Percentiles rank a stretch among this genome's conserved stretches.
Conservation (phyloP, 192 early-diverging fungal species). For the Coemansia sp. region DNA sequence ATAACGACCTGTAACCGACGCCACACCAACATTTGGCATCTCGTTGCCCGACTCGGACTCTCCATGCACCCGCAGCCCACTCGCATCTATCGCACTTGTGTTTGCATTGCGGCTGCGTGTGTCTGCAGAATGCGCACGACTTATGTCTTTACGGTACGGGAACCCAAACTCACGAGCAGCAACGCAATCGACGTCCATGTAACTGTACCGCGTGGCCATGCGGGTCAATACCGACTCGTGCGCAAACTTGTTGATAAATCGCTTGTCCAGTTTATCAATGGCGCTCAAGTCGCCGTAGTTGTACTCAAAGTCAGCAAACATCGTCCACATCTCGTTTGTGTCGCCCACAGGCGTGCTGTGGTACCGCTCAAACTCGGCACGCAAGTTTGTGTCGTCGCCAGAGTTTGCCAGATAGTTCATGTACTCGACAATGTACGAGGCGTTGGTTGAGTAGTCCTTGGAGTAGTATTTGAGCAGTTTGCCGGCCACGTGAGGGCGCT, state of each 20-base stretch:
- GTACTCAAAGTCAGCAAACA: slow-evolving; percentile 82
- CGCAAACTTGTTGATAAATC: slow-evolving; percentile 71
- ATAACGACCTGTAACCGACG: slow-evolving; percentile 34
- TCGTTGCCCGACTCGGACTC: slow-evolving; percentile 1
- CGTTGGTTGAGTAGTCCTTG: slow-evolving; percentile 74
- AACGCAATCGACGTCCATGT: slow-evolving; percentile 72
- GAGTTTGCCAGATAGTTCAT: slow-evolving; percentile 83
- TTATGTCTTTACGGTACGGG: slow-evolving; percentile 31
- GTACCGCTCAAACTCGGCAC: slow-evolving; percentile 90
- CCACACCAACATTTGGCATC: slow-evolving; percentile 24
- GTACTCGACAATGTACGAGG: slow-evolving; percentile 77
- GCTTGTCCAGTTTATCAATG: slow-evolving; percentile 75
- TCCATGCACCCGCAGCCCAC: background rate
- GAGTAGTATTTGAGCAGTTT: slow-evolving; percentile 89
- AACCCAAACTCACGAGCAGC: slow-evolving; percentile 75
- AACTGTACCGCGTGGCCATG: slow-evolving; percentile 74
- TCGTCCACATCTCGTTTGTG: slow-evolving; percentile 75
- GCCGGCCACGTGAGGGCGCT: slow-evolving; percentile 78
- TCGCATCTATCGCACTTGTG: background rate
- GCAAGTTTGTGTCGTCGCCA: slow-evolving; percentile 90
- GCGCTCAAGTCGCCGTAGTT: slow-evolving; percentile 82
- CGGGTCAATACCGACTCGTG: slow-evolving; percentile 60
- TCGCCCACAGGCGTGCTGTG: slow-evolving; percentile 67
- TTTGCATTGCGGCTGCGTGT: background rate
- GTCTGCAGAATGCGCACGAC: background rate